phyloP scores from a whole-genome alignment of 768 basidiomycete genomes.

The Hypsizygus marmoreus region DNA sequence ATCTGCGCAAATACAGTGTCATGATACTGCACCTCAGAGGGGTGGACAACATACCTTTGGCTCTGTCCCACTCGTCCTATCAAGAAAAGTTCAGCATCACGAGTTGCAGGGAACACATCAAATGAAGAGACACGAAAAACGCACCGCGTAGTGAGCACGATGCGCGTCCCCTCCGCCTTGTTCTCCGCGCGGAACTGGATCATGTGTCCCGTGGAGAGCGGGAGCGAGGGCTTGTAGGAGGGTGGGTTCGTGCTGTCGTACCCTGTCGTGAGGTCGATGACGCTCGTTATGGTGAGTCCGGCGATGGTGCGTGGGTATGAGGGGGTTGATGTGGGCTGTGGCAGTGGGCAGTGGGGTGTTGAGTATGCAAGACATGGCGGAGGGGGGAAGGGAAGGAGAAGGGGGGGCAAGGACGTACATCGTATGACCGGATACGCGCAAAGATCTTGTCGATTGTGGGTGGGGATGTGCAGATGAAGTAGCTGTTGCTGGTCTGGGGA shows the following conservation, averaged over 20 bases:
- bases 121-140: constrained; percentile 11
- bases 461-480: constrained; percentile 75
- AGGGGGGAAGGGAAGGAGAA: not conserved
- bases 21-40: not conserved
- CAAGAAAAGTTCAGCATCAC: constrained; percentile 4
- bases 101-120: no score
- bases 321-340: constrained; percentile 24
- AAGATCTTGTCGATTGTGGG: constrained; percentile 72
- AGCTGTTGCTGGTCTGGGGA: constrained; percentile 75
- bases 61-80: constrained; percentile 86
- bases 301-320: constrained; percentile 66
- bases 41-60: constrained; percentile 62
- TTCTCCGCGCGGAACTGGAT: constrained; percentile 70
- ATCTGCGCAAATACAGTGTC: constrained; percentile 48
- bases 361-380: no score
- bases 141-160: constrained; percentile 74
- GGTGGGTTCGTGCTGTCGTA: constrained; percentile 80
- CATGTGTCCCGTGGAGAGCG: constrained; percentile 83
- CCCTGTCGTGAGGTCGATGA: constrained; percentile 77
- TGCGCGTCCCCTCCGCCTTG: constrained; percentile 39
- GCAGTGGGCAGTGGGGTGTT: no score
- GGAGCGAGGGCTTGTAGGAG: constrained; percentile 58
- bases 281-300: constrained; percentile 56
- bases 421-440: constrained; percentile 58
- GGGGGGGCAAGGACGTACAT: constrained; percentile 31